Base-by-base conservation (phyloP, 2,329 filamentous ascomycete genomes). In the Diaporthe destruens region DNA sequence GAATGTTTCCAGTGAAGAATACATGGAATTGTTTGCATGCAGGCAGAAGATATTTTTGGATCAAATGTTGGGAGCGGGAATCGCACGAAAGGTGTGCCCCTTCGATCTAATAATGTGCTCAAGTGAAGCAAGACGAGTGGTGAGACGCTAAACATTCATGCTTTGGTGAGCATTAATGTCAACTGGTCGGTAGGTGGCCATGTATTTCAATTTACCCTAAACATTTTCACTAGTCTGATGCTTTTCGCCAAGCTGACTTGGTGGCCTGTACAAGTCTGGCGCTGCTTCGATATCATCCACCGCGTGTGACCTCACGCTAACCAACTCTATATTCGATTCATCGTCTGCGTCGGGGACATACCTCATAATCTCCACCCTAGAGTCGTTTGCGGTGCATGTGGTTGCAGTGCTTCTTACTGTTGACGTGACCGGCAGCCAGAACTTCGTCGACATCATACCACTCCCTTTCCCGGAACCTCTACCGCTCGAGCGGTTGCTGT, bases 211-310 rank as follows among this genome's bases (percentile, higher is more conserved):
- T 36, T 29, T 29, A 6, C 4, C 1, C 16, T 51, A 66, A 29
- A 66, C 61, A 39, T 7, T 39, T 6, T 66, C 44, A 20, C 12
- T 39, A 16, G 47, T 25, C 29, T n/a, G 20, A 1, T 16, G 61
- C 14, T 66, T 66, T 18, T 66, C 61, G n/a, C 61, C 61, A 18
- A 66, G 47, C 32, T 39, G 44, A 66, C 61, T 66, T 53, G 61
- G 61, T 49, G 9, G 61, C 47, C 61, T 66, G 8, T 47, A 66
- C 32, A 66, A 20, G 61, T 53, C 47, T 39, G 47, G n/a, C 18
- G 32, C 32, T 3, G n/a, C 61, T 3, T 53, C 47, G 32, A 1
- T 20, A 20, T 66, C 61, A 23, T 66, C 7, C 1, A 25, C 32
- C 8, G 44, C n/a, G 14, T 53, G 44, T 2, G 47, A 66, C n/a